Percentiles rank a stretch among this genome's conserved stretches.
Conservation (phyloP, 2,329 filamentous ascomycete species). For the Trichophyton rubrum region DNA sequence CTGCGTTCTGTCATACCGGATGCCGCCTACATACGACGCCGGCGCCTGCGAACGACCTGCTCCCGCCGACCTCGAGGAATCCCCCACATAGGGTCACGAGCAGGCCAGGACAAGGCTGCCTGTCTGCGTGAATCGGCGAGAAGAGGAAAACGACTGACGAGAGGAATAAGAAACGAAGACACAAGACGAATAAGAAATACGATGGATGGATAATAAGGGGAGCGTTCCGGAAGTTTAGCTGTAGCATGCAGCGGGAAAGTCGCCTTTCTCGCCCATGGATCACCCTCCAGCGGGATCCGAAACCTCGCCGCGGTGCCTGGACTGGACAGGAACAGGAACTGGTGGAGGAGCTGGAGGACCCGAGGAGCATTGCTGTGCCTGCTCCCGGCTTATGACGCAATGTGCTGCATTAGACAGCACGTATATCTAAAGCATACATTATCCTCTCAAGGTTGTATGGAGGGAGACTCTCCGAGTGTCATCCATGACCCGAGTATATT, state of each 20-base stretch:
- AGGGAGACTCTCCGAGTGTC: background rate
- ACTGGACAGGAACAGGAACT: too few relatives aligned
- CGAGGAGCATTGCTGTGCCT: too few relatives aligned
- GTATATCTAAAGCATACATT: constrained; percentile 1
- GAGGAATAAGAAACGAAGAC: background rate
- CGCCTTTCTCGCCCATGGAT: background rate
- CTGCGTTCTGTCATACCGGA: too few relatives aligned
- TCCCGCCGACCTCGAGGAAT: background rate
- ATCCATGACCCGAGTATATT: background rate
- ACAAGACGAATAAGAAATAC: too few relatives aligned
- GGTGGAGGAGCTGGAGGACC: too few relatives aligned
- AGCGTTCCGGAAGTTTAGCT: background rate
- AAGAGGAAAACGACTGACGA: too few relatives aligned
- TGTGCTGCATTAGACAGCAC: background rate
- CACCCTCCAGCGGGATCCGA: background rate
- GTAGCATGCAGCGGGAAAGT: too few relatives aligned
- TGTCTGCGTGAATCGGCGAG: too few relatives aligned
- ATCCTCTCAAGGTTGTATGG: background rate
- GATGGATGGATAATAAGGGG: too few relatives aligned
- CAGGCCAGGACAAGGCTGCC: background rate
- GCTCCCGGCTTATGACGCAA: background rate
- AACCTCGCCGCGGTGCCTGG: background rate
- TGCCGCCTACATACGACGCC: too few relatives aligned
- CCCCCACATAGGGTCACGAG: background rate
- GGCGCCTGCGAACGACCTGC: too few relatives aligned